These are phyloP conservation scores for Xylaria sp. DNA, from an alignment of 2,329 filamentous ascomycete genomes.

Conservation along the genomic window DNA sequence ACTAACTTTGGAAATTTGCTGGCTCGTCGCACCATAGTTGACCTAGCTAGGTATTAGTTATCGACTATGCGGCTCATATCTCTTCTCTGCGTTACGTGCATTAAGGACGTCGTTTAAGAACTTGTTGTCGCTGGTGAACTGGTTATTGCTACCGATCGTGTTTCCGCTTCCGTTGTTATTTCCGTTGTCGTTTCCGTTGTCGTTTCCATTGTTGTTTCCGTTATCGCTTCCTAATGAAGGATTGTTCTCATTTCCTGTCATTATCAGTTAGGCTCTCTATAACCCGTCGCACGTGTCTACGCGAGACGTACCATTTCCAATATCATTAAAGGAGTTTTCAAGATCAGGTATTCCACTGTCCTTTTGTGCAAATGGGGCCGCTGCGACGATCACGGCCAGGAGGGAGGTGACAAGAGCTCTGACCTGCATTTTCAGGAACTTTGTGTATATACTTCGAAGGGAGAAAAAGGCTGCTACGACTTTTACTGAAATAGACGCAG, in stretches of 20 bases:
- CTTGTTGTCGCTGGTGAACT: slow-evolving; percentile 1
- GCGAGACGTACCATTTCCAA: slow-evolving; percentile 7
- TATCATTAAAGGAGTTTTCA: background rate
- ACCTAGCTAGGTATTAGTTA: slow-evolving; percentile 10
- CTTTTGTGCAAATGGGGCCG: slow-evolving; percentile 1
- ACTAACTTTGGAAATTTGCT: slow-evolving; percentile 24
- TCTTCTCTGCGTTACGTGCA: background rate
- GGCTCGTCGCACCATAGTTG: slow-evolving; percentile 22
- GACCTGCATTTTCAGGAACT: slow-evolving; percentile 16
- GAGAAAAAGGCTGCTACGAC: background rate
- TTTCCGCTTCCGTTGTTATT: slow-evolving; percentile 17
- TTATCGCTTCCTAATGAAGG: slow-evolving; percentile 3
- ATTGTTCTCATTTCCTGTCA: background rate
- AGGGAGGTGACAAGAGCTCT: slow-evolving; percentile 15
- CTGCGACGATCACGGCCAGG: slow-evolving; percentile 15
- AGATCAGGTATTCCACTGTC: background rate
- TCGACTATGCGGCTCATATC: background rate
- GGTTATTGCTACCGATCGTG: slow-evolving; percentile 2
- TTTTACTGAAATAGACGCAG: background rate
- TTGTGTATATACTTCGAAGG: background rate
- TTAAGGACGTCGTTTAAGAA: slow-evolving; percentile 23
- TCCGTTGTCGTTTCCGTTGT: slow-evolving; percentile 17
- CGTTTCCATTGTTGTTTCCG: slow-evolving; percentile 7
- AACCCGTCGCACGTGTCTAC: background rate
- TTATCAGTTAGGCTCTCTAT: background rate